These are phyloP conservation scores for Solanum virginianum DNA, from an alignment of 257 asterid species.

Conservation along the genomic window DNA sequence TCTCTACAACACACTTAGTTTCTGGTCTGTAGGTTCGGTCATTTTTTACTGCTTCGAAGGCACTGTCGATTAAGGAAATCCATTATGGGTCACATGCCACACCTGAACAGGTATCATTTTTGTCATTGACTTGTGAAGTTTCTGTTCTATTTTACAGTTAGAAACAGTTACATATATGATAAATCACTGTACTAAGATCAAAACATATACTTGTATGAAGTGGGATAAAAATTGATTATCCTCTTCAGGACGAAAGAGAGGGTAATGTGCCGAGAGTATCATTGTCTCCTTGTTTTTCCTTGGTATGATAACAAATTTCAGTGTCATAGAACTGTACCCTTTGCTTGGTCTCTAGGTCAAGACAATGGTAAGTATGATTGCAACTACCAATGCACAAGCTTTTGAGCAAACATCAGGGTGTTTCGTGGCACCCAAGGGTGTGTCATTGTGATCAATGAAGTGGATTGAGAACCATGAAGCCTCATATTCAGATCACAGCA, in stretches of 20 bases:
- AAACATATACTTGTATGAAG: not conserved
- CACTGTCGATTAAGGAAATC: slow-evolving; percentile 58
- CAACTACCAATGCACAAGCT: not conserved
- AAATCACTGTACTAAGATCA: not conserved
- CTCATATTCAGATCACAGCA: not conserved
- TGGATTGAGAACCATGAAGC: not conserved
- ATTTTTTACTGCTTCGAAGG: slow-evolving; percentile 53
- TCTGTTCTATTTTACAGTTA: not conserved
- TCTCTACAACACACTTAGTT: not conserved
- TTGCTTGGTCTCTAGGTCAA: not conserved
- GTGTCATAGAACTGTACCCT: not conserved
- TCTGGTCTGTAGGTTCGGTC: slow-evolving; percentile 46
- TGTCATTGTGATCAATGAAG: not conserved
- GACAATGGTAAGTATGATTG: not conserved
- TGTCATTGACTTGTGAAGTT: not conserved
- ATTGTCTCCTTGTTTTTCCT: not conserved
- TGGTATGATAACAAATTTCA: not conserved
- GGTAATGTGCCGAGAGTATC: not conserved
- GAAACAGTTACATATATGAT: not conserved
- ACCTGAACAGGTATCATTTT: slow-evolving; percentile 53
- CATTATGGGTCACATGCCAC: slow-evolving; percentile 71
- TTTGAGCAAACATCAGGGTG: not conserved
- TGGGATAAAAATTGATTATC: not conserved
- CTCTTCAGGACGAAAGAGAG: not conserved
- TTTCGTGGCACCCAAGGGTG: not conserved